These are phyloP conservation scores for Phytophthora fragariae DNA, from an alignment of 352 stramenopile species.

Conservation along the genomic window DNA sequence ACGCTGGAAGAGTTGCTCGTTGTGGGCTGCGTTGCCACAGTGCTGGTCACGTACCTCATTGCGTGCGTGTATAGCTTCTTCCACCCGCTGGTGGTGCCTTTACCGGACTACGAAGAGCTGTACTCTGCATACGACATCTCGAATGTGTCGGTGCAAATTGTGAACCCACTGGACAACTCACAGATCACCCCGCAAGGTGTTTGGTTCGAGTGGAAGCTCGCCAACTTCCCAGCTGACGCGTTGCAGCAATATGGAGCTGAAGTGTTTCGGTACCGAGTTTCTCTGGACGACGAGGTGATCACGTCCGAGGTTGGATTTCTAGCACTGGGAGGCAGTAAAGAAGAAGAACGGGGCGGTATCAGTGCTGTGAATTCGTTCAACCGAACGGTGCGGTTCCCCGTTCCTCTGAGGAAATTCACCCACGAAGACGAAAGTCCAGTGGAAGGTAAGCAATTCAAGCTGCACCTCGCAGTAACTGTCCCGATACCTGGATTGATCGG, in stretches of 20 bases:
- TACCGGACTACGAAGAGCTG: slow-evolving; percentile 45
- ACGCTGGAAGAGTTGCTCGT: slow-evolving; percentile 33
- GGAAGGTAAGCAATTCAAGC: slow-evolving; percentile 18
- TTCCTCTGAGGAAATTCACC: slow-evolving; percentile 43
- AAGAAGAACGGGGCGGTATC: neutral
- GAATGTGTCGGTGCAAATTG: slow-evolving; percentile 50
- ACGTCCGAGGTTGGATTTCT: slow-evolving; percentile 51
- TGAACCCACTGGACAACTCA: slow-evolving; percentile 36
- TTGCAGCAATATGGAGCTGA: slow-evolving; percentile 51
- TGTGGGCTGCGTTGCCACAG: slow-evolving; percentile 32
- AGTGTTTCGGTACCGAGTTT: slow-evolving; percentile 53
- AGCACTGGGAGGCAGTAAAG: slow-evolving; percentile 5
- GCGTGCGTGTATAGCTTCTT: slow-evolving; percentile 55
- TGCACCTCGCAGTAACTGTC: slow-evolving; percentile 32
- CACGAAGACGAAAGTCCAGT: neutral
- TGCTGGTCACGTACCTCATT: slow-evolving; percentile 49
- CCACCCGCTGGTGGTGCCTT: slow-evolving; percentile 43
- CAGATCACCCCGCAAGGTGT: slow-evolving; percentile 27
- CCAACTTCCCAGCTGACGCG: slow-evolving; percentile 45
- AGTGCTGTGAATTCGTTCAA: slow-evolving; percentile 23
- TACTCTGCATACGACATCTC: slow-evolving; percentile 56
- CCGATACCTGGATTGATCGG: slow-evolving; percentile 31
- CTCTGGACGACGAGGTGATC: slow-evolving; percentile 45
- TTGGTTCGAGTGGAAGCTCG: slow-evolving; percentile 53
- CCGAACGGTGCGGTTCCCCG: slow-evolving; percentile 46